Evolutionary conservation across 192 early-diverging fungal species (phyloP), one percentile per base, ranked within the genome.

Genomic region (Backusella tuberculispora): DNA sequence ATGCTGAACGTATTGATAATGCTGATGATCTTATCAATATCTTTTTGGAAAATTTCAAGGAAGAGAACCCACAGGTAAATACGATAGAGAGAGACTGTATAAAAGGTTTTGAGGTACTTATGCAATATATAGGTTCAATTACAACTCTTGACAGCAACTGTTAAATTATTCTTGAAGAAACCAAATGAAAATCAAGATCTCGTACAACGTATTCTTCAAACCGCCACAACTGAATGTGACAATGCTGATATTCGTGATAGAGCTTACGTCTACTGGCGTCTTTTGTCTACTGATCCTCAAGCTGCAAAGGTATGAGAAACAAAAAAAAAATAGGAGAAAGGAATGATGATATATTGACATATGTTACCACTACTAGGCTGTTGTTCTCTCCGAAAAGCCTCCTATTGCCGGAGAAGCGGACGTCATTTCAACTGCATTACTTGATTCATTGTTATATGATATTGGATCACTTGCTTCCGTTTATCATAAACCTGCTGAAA

Each of bases 211-310:
- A 88, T 96, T 12, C 86, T 99, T 56, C 93, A 97, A 80, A 90
- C 88, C 14, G 95, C 96, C 4, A 96, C 98, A 2, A 89, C 93
- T 71, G 92, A 91, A 65, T 92, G 90, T 74, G 95, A 98, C 71
- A 97, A 97, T 79, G 95, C 97, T 8, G 98, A 99, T 80, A 92
- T 98, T 34, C 89, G 98, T 37, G 98, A 99, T 77, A 89, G 98
- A 17, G 97, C 96, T 6, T 99, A 96, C 77, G 87, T 99, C 45
- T 99, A 99, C 85, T 99, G 98, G 98, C 87, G 98, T 69, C 84
- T 99, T 72, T 84, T 99, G 3, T 96, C 95, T 5, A 93, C 95
- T 19, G 93, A 96, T 81, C 98, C 98, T 7, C 90, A 95, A 74
- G 93, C 95, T 6, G 97, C 97, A 15, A 95, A 97, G 86, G 90